Evolutionary conservation across 176 grass and related monocot genomes (phyloP).

Genomic region (Coix lacrymajobi): DNA sequence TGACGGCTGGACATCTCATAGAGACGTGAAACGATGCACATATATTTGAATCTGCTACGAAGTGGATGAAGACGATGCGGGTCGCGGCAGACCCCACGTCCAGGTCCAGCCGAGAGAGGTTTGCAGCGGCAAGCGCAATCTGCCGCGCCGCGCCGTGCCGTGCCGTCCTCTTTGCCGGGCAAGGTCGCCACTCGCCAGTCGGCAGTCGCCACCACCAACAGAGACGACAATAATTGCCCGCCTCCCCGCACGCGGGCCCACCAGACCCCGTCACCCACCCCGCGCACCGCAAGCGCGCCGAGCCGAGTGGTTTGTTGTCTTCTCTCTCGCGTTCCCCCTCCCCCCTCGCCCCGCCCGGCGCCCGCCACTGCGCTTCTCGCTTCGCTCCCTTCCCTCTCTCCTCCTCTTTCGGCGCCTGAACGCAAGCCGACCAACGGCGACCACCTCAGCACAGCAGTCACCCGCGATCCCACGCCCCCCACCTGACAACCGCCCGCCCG

Average conservation of each 20-base stretch:
- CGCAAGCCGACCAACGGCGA: conserved; percentile 53
- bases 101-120: neutral
- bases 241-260: conserved; percentile 22
- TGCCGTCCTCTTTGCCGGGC: conserved; percentile 7
- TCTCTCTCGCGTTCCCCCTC: neutral
- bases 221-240: conserved; percentile 28
- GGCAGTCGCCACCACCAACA: conserved; percentile 9
- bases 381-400: neutral
- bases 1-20: neutral
- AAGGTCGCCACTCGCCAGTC: neutral
- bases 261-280: conserved; percentile 21
- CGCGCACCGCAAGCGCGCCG: conserved; percentile 4
- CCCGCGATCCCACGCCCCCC: conserved; percentile 23
- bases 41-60: neutral
- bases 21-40: neutral
- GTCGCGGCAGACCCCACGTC: neutral
- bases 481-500: conserved; percentile 24
- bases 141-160: neutral
- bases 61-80: neutral
- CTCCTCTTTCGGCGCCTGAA: conserved; percentile 32
- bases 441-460: conserved; percentile 38
- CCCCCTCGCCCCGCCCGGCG: neutral
- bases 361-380: neutral
- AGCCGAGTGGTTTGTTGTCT: neutral
- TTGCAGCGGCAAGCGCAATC: neutral